Base-by-base conservation (phyloP, 2,329 filamentous ascomycete species). In the Colletotrichum sp. region DNA sequence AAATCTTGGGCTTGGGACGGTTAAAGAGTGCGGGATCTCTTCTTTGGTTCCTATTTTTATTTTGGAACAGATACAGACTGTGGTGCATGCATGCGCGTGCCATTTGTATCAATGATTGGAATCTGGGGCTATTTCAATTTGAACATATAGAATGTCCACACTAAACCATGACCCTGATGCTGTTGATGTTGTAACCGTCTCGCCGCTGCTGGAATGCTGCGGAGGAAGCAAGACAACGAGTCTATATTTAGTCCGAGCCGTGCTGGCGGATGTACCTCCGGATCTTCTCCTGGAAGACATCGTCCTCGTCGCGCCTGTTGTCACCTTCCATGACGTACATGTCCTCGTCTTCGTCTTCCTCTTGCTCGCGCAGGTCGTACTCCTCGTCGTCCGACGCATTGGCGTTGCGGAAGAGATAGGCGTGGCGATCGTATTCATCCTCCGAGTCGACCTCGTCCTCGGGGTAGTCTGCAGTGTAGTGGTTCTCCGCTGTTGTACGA, bases 401-500 rank as follows among this genome's bases (percentile, higher is more conserved):
- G 28, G 83, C 84, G 25, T 86, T 90, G 59, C 88, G 87, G 80
- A 89, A 92, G 39, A 86, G 83, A 80, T 93, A 93, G 2, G 90
- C 82, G 71, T 91, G 88, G 12, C 87, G 86, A 59, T 87, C 90
- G 77, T 88, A 86, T 74, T 87, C 86, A 68, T 87, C 85, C 79
- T 95, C 94, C 19, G 91, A 93, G 60, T 91, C 93, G 16, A 95
- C 89, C 82, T 96, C 94, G 70, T 96, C 94, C 77, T 96, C 94
- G 1, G 94, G 94, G 79, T 96, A 96, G 82, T 96, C 94, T 70
- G 94, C 93, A 5, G 92, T 92, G 81, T 96, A 95, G 83, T 95
- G 93, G 80, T 95, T 93, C 82, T 96, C 94, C 44, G 94, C 93
- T 93, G 76, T 32, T 12, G 11, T 9, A 63, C 28, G 3, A 13